phyloP scores from a whole-genome alignment of 768 basidiomycete genomes.

The Boletus coccyginus region DNA sequence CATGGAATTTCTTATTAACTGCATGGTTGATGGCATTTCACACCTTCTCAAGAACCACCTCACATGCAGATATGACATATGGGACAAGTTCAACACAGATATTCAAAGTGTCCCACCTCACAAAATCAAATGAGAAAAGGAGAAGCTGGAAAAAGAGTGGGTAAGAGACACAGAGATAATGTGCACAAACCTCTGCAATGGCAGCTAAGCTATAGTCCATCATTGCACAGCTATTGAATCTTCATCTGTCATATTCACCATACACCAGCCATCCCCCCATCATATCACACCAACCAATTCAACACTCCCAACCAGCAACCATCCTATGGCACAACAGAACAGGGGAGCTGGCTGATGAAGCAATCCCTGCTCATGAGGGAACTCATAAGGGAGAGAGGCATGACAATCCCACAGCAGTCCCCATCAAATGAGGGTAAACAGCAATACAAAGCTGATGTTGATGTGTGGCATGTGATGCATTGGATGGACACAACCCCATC shows the following conservation, averaged over 20 bases:
- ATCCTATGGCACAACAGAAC: too few species aligned
- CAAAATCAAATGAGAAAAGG: too few species aligned
- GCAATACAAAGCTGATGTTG: neutral
- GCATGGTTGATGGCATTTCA: too few species aligned
- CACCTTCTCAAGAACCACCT: too few species aligned
- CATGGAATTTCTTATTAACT: too few species aligned
- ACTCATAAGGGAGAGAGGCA: neutral
- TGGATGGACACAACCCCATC: neutral
- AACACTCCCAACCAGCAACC: too few species aligned
- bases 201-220: neutral
- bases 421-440: neutral
- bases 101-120: too few species aligned
- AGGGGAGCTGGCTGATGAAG: neutral
- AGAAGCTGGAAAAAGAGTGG: neutral
- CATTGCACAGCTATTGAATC: neutral
- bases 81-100: too few species aligned
- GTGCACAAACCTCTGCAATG: neutral
- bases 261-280: too few species aligned
- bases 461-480: neutral
- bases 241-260: too few species aligned
- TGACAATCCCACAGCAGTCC: neutral
- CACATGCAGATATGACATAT: too few species aligned
- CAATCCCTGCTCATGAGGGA: neutral
- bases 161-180: neutral
- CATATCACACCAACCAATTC: too few species aligned